A percentile compares a stretch with the other conserved stretches of the same genome.
Conservation (phyloP, 768 basidiomycete species). For the Lactifluus hygrophoroides region DNA sequence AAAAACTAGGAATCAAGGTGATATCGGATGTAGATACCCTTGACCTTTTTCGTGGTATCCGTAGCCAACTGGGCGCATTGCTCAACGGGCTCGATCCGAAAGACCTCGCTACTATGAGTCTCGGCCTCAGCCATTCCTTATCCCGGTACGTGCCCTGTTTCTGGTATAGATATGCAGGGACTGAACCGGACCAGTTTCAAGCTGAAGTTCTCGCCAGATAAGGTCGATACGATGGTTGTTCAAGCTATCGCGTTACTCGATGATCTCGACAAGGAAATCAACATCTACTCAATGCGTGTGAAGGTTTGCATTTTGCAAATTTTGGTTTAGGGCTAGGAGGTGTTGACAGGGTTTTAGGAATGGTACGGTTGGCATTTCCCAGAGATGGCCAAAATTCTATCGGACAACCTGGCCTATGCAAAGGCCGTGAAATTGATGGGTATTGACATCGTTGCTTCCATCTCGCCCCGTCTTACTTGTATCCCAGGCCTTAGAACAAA, state of each 20-base stretch:
- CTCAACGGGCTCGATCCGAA: slow-evolving; percentile 88
- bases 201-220: slow-evolving; percentile 98
- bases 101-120: slow-evolving; percentile 93
- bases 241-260: slow-evolving; percentile 97
- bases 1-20: slow-evolving; percentile 90
- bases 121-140: slow-evolving; percentile 95
- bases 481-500: slow-evolving; percentile 86
- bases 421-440: slow-evolving; percentile 91
- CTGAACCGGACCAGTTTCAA: slow-evolving; percentile 60
- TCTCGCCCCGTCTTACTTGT: not conserved
- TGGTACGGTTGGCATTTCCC: slow-evolving; percentile 99
- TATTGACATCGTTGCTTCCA: slow-evolving; percentile 26
- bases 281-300: slow-evolving; percentile 98
- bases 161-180: not conserved
- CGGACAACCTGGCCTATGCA: slow-evolving; percentile 95
- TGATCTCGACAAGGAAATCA: slow-evolving; percentile 99
- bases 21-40: slow-evolving; percentile 45
- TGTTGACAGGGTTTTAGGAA: slow-evolving; percentile 53
- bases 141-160: slow-evolving; percentile 54
- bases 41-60: slow-evolving; percentile 95
- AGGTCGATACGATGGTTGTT: slow-evolving; percentile 99
- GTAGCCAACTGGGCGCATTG: slow-evolving; percentile 76
- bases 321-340: not conserved
- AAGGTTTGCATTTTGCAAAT: slow-evolving; percentile 47
- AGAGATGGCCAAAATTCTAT: slow-evolving; percentile 97